Percentiles rank a stretch among this genome's conserved stretches.
Conservation (phyloP, 2,329 filamentous ascomycete species). For the Teratosphaeria epicoccoides region DNA sequence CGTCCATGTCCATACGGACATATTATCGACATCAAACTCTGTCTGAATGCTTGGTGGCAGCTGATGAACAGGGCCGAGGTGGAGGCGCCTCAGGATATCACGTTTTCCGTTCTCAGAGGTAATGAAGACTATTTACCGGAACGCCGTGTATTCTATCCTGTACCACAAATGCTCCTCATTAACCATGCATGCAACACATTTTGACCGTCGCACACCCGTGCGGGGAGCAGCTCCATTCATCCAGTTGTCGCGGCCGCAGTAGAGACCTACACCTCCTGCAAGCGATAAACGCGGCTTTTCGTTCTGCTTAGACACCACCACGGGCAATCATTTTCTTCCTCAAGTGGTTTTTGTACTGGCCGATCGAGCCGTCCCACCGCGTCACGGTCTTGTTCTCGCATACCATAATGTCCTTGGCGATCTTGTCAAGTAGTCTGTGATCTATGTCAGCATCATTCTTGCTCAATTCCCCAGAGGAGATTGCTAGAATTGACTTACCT, state of each 20-base stretch:
- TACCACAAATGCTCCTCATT: neutral
- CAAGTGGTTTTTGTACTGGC: conserved; percentile 95
- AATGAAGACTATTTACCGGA: neutral
- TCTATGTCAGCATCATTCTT: conserved; percentile 27
- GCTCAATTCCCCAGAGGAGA: conserved; percentile 1
- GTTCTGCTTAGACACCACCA: conserved; percentile 54
- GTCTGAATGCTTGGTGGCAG: too few relatives aligned
- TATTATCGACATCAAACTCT: neutral
- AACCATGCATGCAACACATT: neutral
- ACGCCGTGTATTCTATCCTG: neutral
- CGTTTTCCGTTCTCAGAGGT: neutral
- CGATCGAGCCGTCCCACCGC: conserved; percentile 79
- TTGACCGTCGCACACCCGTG: neutral
- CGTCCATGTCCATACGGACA: too few relatives aligned
- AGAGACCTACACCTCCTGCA: neutral
- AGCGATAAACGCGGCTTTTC: neutral
- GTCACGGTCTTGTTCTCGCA: conserved; percentile 96
- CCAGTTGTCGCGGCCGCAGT: neutral
- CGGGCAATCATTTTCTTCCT: conserved; percentile 95
- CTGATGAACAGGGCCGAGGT: too few relatives aligned
- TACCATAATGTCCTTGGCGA: conserved; percentile 98
- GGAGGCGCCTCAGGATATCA: neutral
- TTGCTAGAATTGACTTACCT: conserved; percentile 48
- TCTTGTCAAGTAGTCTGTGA: conserved; percentile 89
- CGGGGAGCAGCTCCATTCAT: neutral